Percentiles rank a stretch among this genome's conserved stretches.
Conservation (phyloP, 257 asterid genomes). For the Ballota nigra region DNA sequence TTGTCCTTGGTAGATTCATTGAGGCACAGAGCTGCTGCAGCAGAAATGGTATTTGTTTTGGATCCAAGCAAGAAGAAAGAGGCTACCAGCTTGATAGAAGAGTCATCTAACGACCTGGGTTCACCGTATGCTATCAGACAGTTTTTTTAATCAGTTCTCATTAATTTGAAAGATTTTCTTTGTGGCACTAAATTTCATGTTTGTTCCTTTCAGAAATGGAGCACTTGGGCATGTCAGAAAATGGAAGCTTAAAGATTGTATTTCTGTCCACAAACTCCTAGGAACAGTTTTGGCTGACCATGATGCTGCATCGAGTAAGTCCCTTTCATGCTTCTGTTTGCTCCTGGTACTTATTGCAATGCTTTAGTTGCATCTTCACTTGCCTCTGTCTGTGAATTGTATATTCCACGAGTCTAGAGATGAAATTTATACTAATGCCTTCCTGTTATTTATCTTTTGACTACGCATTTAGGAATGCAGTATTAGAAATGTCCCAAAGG, state of each 20-base stretch:
- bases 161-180: not conserved
- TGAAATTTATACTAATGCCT: too few relatives aligned
- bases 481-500: too few relatives aligned
- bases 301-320: slow-evolving; percentile 79
- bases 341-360: not conserved
- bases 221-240: slow-evolving; percentile 36
- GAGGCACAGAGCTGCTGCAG: slow-evolving; percentile 86
- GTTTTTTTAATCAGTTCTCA: not conserved
- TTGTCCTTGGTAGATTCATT: slow-evolving; percentile 58
- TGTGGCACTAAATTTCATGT: slow-evolving; percentile 12
- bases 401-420: too few relatives aligned
- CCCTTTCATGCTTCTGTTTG: slow-evolving; percentile 1
- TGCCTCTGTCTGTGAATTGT: not conserved
- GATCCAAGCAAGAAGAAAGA: slow-evolving; percentile 79
- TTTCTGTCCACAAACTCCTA: slow-evolving; percentile 65
- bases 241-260: slow-evolving; percentile 73
- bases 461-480: too few relatives aligned
- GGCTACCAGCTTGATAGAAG: slow-evolving; percentile 75
- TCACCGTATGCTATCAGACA: slow-evolving; percentile 50
- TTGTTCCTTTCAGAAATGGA: slow-evolving; percentile 50
- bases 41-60: slow-evolving; percentile 77
- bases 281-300: slow-evolving; percentile 48
- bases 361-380: not conserved
- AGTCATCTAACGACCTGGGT: slow-evolving; percentile 44
- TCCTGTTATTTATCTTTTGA: too few relatives aligned